A percentile compares a stretch with the other conserved stretches of the same genome.
phyloP scores from a whole-genome alignment of 1,139 yeast genomes.

The Candida sojae region DNA sequence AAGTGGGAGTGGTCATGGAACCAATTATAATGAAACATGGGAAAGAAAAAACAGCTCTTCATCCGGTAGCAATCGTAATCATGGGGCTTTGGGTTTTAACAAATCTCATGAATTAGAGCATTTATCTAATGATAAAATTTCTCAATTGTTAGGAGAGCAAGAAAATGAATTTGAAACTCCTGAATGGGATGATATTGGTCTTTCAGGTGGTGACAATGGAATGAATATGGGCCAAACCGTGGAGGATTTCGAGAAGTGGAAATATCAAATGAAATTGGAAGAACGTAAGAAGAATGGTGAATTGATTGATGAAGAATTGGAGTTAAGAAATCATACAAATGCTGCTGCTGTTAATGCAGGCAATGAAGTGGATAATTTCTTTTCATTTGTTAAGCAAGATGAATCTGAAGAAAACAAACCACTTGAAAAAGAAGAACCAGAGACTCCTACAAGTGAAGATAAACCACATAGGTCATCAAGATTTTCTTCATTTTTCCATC shows the following conservation, averaged over 20 bases:
- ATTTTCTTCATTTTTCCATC: slow-evolving; percentile 47
- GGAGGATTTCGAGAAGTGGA: slow-evolving; percentile 75
- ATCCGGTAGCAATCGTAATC: slow-evolving; percentile 13
- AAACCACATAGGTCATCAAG: slow-evolving; percentile 33
- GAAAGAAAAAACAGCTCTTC: slow-evolving; percentile 20
- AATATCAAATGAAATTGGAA: slow-evolving; percentile 57
- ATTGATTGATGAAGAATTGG: slow-evolving; percentile 26
- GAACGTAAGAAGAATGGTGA: slow-evolving; percentile 57
- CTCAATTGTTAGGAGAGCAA: slow-evolving; percentile 37
- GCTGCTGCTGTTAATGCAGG: slow-evolving; percentile 26
- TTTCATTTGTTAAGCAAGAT: slow-evolving; percentile 41
- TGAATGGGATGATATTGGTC: slow-evolving; percentile 45
- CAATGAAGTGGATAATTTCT: slow-evolving; percentile 55
- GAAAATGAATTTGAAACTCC: slow-evolving; percentile 44
- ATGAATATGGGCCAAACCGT: slow-evolving; percentile 55
- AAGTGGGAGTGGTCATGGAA: slow-evolving; percentile 12
- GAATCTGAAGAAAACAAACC: slow-evolving; percentile 22
- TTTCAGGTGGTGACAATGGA: slow-evolving; percentile 2
- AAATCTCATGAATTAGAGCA: slow-evolving; percentile 28
- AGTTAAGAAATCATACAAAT: slow-evolving; percentile 12
- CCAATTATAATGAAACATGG: slow-evolving; percentile 27
- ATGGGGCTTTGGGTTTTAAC: slow-evolving; percentile 17
- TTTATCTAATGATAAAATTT: slow-evolving; percentile 30
- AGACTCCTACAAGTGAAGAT: slow-evolving; percentile 19
- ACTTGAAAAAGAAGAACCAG: slow-evolving; percentile 3